These are phyloP conservation scores for Mycosphaerelloides madeirae DNA, from an alignment of 2,329 filamentous ascomycete species.

Conservation along the genomic window DNA sequence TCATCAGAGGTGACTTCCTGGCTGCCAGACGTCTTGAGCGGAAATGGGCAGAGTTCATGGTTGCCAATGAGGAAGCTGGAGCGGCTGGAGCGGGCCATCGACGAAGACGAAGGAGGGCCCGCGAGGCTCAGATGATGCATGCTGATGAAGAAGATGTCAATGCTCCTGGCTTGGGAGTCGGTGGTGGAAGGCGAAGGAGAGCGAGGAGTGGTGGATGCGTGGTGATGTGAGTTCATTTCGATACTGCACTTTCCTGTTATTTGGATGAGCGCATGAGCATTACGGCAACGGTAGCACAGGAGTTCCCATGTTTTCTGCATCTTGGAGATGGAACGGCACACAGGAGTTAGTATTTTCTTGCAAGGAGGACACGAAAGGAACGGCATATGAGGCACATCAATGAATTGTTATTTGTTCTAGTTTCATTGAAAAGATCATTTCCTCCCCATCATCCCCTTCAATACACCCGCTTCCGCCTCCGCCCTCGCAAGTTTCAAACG, in stretches of 20 bases:
- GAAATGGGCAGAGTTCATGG: constrained; percentile 94
- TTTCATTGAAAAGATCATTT: too few relatives aligned
- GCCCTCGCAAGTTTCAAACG: constrained; percentile 58
- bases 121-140: constrained; percentile 76
- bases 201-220: constrained; percentile 47
- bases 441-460: constrained; percentile 34
- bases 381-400: too few relatives aligned
- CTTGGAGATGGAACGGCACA: constrained; percentile 2
- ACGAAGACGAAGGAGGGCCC: constrained; percentile 67
- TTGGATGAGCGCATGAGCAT: constrained; percentile 4
- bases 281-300: too few relatives aligned
- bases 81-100: constrained; percentile 61
- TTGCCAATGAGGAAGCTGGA: constrained; percentile 79
- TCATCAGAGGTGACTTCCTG: constrained; percentile 69
- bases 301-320: too few relatives aligned
- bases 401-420: too few relatives aligned
- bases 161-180: constrained; percentile 25
- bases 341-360: too few relatives aligned
- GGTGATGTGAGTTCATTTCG: constrained; percentile 42
- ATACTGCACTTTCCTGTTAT: not conserved
- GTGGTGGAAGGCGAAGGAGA: constrained; percentile 41
- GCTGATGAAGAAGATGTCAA: constrained; percentile 68
- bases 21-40: constrained; percentile 75
- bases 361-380: too few relatives aligned
- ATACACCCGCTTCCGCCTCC: constrained; percentile 60